A percentile compares a stretch with the other conserved stretches of the same genome.
Evolutionary conservation across 768 basidiomycete genomes (phyloP).

Genomic region (Hypholoma sublateritium): DNA sequence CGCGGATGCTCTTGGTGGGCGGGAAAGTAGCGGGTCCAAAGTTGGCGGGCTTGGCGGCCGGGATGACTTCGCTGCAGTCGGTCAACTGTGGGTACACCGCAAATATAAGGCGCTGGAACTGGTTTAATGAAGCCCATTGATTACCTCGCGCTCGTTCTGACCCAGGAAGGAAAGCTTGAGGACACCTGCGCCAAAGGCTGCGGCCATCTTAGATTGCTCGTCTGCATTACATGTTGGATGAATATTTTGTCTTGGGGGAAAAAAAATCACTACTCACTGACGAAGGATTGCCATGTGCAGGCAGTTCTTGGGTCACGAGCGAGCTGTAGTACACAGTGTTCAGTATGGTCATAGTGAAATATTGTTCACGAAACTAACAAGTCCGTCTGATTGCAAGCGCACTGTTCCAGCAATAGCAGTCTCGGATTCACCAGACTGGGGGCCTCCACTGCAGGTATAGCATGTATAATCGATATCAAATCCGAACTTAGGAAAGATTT

Average conservation of each 20-base stretch:
- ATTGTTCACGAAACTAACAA: not conserved
- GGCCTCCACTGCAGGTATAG: not conserved
- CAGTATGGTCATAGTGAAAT: not conserved
- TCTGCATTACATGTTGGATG: constrained; percentile 12
- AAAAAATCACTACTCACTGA: constrained; percentile 24
- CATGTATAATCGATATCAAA: not conserved
- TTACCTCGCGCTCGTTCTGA: constrained; percentile 28
- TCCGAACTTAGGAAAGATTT: not conserved
- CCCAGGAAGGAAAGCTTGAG: constrained; percentile 42
- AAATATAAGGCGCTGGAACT: not conserved
- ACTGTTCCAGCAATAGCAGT: not conserved
- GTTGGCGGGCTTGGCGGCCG: constrained; percentile 26
- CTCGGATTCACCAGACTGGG: not conserved
- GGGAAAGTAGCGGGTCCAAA: constrained; percentile 28
- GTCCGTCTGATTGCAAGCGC: not conserved
- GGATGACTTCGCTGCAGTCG: constrained; percentile 48
- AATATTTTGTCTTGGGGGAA: no score
- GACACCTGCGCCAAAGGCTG: constrained; percentile 40
- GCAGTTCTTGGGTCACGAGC: constrained; percentile 42
- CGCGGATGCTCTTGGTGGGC: constrained; percentile 23
- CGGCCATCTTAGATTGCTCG: constrained; percentile 32
- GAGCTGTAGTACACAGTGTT: constrained; percentile 16
- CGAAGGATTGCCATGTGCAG: constrained; percentile 47
- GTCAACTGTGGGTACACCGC: no score
- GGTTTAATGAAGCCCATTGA: not conserved